phyloP scores from a whole-genome alignment of 257 asterid genomes.

The Solanum microdontum region DNA sequence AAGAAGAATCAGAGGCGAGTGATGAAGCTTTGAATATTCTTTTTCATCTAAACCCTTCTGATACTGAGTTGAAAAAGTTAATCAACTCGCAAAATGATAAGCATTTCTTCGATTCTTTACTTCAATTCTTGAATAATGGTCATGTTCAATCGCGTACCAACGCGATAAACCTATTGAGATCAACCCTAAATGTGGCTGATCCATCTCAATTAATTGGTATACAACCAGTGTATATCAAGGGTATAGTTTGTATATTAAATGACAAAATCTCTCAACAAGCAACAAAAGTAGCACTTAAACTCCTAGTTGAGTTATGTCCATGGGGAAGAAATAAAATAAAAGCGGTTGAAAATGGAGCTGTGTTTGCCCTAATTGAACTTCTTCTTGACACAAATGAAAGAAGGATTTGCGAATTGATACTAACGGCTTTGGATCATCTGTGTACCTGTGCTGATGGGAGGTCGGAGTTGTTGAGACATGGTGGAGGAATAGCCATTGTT shows the following conservation, averaged over 20 bases:
- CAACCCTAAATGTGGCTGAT: constrained; percentile 30
- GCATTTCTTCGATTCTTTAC: constrained; percentile 13
- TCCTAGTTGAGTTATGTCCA: constrained; percentile 41
- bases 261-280: constrained; percentile 29
- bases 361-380: constrained; percentile 31
- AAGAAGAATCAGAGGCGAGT: not conserved
- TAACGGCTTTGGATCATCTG: constrained; percentile 45
- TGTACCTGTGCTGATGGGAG: constrained; percentile 78
- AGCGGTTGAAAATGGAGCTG: constrained; percentile 37
- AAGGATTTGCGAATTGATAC: constrained; percentile 32
- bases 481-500: constrained; percentile 57
- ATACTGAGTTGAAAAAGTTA: constrained; percentile 15
- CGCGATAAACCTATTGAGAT: constrained; percentile 20
- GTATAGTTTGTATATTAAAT: constrained; percentile 11
- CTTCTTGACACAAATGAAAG: constrained; percentile 37
- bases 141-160: constrained; percentile 13
- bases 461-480: constrained; percentile 55
- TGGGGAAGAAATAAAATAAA: constrained; percentile 63
- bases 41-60: constrained; percentile 35
- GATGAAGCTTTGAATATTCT: constrained; percentile 37
- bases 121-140: constrained; percentile 21
- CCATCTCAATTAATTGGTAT: constrained; percentile 24
- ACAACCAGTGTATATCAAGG: constrained; percentile 14
- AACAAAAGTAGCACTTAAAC: constrained; percentile 40
- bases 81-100: not conserved